Base-by-base conservation (phyloP, 805 yeast species). In the Candida xyloterini region DNA sequence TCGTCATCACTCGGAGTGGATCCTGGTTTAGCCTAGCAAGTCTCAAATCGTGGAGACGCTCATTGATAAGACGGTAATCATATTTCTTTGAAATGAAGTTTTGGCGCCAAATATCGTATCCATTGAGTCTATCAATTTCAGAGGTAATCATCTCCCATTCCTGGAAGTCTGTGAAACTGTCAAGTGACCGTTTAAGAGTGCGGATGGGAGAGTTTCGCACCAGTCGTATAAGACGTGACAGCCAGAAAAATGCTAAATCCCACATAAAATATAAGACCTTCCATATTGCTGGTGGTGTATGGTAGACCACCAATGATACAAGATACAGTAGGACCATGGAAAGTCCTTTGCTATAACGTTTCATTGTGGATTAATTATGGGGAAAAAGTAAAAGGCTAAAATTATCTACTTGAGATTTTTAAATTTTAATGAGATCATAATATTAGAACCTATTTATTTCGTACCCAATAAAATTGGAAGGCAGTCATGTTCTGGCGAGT, bases 11-110 rank as follows among this genome's bases (percentile, higher is more conserved):
- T 24, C 69, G 63, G 15, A 69, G 70, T 2, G 79, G 66, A 57
- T 89, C 87, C 10, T 71, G 71, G 7, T 68, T 67, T 20, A 70
- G 65, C 34, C 93, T 60, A 1, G 95, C 89, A 15, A 73, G 72
- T 33, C 73, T 66, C 33, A 93, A 60, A 18, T 73, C 70, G 37
- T 79, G 74, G 46, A 83, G 68, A 40, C 96, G 71, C 40, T 84
- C 89, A 28, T 85, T 75, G 3, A 93, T 86, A 27, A 95, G 70
- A 26, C 80, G 70, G 60, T 87, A 93, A 61, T 91, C 98, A 56
- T 89, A 91, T 51, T 83, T 79, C 44, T 74, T 74, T 26, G 91
- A 82, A 22, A 81, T 78, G 50, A 90, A 88, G 56, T 89, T 87
- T 47, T 87, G 85, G 43, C 96, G 70, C 95, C 95, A 78, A 15